phyloP scores from a whole-genome alignment of 2,329 filamentous ascomycete genomes.

The Calonectria multiphialidica region DNA sequence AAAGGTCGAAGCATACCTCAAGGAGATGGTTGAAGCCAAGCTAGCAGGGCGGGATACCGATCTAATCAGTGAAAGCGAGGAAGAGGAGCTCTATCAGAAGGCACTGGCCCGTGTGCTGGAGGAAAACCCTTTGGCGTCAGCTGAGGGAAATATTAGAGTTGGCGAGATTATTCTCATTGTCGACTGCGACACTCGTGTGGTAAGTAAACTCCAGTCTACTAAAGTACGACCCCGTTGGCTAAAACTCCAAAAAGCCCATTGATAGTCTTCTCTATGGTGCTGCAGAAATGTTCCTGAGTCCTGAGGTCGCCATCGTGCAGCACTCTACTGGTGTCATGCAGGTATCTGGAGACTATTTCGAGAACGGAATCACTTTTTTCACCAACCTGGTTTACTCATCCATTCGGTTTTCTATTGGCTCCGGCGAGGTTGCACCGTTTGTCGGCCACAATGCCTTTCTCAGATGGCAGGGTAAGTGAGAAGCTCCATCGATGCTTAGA shows the following conservation, averaged over 20 bases:
- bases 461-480: slow-evolving; percentile 5
- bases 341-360: slow-evolving; percentile 17
- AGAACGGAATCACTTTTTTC: slow-evolving; percentile 20
- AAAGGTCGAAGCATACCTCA: slow-evolving; percentile 55
- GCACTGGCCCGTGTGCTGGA: slow-evolving; percentile 63
- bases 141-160: slow-evolving; percentile 14
- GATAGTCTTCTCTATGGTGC: slow-evolving; percentile 14
- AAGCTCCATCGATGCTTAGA: too few relatives aligned
- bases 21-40: slow-evolving; percentile 41
- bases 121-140: slow-evolving; percentile 49
- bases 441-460: slow-evolving; percentile 17
- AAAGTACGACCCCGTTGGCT: neutral
- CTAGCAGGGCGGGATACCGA: slow-evolving; percentile 31
- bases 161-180: slow-evolving; percentile 55
- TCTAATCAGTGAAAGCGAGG: slow-evolving; percentile 41
- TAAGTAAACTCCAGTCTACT: neutral
- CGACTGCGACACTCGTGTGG: slow-evolving; percentile 76
- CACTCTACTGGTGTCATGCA: slow-evolving; percentile 19
- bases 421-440: slow-evolving; percentile 15
- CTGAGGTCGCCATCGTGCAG: slow-evolving; percentile 17
- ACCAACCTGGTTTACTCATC: slow-evolving; percentile 16
- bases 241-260: neutral
- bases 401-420: slow-evolving; percentile 13
- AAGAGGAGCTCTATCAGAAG: slow-evolving; percentile 62
- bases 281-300: slow-evolving; percentile 17